A percentile compares a stretch with the other conserved stretches of the same genome.
These are phyloP conservation scores for Echites panduratus DNA, from an alignment of 257 asterid species.

Conservation along the genomic window DNA sequence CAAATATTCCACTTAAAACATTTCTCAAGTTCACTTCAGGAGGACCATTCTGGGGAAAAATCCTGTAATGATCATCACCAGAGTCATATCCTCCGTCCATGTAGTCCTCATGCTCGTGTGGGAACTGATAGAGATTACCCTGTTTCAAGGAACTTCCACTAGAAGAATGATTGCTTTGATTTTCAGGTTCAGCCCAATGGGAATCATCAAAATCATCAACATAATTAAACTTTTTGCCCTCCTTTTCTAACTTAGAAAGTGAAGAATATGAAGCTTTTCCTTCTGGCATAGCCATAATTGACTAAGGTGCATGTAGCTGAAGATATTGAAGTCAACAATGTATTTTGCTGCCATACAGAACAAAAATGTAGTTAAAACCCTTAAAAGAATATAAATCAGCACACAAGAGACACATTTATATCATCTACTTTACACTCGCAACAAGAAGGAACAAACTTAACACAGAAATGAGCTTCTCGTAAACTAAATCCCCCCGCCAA, in stretches of 20 bases:
- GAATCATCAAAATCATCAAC: slow-evolving; percentile 32
- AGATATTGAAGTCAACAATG: slow-evolving; percentile 8
- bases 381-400: background rate
- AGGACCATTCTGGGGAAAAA: slow-evolving; percentile 37
- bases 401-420: background rate
- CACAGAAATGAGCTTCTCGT: background rate
- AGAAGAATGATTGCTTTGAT: slow-evolving; percentile 13
- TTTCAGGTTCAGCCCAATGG: slow-evolving; percentile 25
- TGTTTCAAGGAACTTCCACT: slow-evolving; percentile 18
- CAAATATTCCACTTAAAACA: slow-evolving; percentile 68
- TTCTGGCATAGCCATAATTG: slow-evolving; percentile 31
- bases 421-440: background rate
- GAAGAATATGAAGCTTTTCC: slow-evolving; percentile 33
- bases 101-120: slow-evolving; percentile 43
- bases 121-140: slow-evolving; percentile 46
- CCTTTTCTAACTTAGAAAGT: slow-evolving; percentile 26
- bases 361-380: background rate
- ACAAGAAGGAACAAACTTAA: background rate
- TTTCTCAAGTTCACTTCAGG: slow-evolving; percentile 90
- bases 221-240: slow-evolving; percentile 22
- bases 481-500: background rate
- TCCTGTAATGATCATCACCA: slow-evolving; percentile 40
- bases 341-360: slow-evolving; percentile 13
- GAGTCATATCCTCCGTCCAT: slow-evolving; percentile 58
- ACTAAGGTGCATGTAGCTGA: slow-evolving; percentile 8